Evolutionary conservation across 208 protist species (phyloP).

Genomic region (Crithidia acanthocephali): DNA sequence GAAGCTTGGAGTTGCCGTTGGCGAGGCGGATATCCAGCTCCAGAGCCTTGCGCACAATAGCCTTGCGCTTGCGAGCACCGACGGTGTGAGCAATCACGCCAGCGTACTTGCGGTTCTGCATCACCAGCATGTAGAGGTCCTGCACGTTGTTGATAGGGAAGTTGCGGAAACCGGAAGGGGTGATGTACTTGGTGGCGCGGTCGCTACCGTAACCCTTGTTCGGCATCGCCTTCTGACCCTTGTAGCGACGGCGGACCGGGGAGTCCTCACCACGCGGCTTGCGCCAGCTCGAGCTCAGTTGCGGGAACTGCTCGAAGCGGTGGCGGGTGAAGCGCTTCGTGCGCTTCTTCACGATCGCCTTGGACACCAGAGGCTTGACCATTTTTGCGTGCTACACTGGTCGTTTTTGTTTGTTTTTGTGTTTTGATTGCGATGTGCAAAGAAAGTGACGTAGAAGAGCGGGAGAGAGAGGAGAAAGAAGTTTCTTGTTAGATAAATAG

Average conservation of each 20-base stretch:
- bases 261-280: constrained; percentile 99
- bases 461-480: no score
- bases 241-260: constrained; percentile 97
- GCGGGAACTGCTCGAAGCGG: constrained; percentile 94
- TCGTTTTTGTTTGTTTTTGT: constrained; percentile 11
- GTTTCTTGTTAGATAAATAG: no score
- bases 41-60: constrained; percentile 97
- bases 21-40: constrained; percentile 98
- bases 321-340: constrained; percentile 97
- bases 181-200: constrained; percentile 96
- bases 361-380: constrained; percentile 93
- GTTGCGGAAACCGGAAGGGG: constrained; percentile 97
- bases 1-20: constrained; percentile 96
- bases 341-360: constrained; percentile 98
- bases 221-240: constrained; percentile 96
- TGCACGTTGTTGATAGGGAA: constrained; percentile 96
- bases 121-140: constrained; percentile 99
- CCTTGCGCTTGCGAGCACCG: constrained; percentile 93
- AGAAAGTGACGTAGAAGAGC: no score
- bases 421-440: background rate
- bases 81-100: constrained; percentile 97
- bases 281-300: constrained; percentile 96
- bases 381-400: constrained; percentile 63
- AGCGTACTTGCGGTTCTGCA: constrained; percentile 99
- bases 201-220: constrained; percentile 99